Conservation (phyloP, 768 basidiomycete species). For the Rubroboletus pulcherrimus region DNA sequence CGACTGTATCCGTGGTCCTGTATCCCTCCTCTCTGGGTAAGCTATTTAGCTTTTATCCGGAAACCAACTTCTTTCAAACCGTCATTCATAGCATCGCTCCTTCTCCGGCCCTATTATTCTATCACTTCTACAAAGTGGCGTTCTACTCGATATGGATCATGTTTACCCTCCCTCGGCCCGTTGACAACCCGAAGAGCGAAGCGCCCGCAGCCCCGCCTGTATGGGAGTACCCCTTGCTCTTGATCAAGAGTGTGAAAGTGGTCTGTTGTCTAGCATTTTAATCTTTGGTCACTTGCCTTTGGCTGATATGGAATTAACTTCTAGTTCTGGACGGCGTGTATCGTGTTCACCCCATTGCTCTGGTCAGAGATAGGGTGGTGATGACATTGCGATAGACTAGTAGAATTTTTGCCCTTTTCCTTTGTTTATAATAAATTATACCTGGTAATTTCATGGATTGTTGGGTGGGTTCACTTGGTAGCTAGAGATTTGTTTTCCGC, state of each 20-base stretch:
- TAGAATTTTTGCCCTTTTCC: neutral
- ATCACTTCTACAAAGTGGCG: constrained; percentile 95
- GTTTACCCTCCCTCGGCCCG: constrained; percentile 59
- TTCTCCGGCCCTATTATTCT: constrained; percentile 74
- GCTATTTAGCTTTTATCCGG: constrained; percentile 20
- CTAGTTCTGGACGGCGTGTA: constrained; percentile 85
- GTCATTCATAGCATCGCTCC: constrained; percentile 58
- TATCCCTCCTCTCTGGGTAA: constrained; percentile 85
- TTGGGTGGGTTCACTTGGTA: neutral
- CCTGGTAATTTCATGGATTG: neutral
- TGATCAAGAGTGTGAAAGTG: constrained; percentile 59
- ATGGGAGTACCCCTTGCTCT: constrained; percentile 65
- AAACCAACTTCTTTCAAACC: neutral
- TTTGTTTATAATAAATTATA: constrained; percentile 7
- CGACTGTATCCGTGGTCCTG: constrained; percentile 82
- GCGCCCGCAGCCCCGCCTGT: constrained; percentile 42
- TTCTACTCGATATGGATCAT: constrained; percentile 91
- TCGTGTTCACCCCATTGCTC: constrained; percentile 85
- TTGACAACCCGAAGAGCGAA: neutral
- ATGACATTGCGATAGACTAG: constrained; percentile 21
- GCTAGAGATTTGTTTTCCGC: neutral
- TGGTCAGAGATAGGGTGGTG: constrained; percentile 87
- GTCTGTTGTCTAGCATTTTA: constrained; percentile 45
- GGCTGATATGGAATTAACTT: neutral
- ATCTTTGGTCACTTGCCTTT: neutral